Base-by-base conservation (phyloP, 2,329 filamentous ascomycete species). In the Phyllosticta capitalensis region DNA sequence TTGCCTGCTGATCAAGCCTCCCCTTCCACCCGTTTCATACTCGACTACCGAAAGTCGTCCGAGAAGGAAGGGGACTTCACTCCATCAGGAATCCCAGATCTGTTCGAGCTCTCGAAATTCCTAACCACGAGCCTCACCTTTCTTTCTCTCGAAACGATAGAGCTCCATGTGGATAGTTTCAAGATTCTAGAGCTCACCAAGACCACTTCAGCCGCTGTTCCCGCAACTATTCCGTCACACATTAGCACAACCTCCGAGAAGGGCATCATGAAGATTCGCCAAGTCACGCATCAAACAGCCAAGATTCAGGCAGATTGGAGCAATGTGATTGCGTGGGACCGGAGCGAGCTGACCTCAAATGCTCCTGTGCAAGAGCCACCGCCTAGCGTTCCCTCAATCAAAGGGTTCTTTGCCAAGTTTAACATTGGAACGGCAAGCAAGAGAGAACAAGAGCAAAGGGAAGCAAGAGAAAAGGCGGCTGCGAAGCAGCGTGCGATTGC, bases 41-140 rank as follows among this genome's bases (percentile, higher is more conserved):
- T 99, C 53, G 92, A 97, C 69, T 96, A 97, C 73, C 83, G 94
- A 68, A 96, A 95, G 70, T 83, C 83, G 28, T 92, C 89, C 19
- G 58, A 56, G 10, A 56, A 60, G 51, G 55, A 60, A 24, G 58
- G 54, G 9, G 55, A 57, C 7, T 38, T 51, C 9, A 61, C 59
- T 17, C 71, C 72, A 0, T 92, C 91, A 0, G 90, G 92, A 1
- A 76, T 97, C 54, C 94, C 95, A 2, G 90, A 90, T 62, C 77
- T 99, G 9, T 79, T 95, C 24, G 91, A 90, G 1, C 81, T 99
- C 58, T 87, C 89, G 68, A 92, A 96, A 72, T 99, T 99, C 66
- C 78, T 99, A 54, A 89, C 92, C 3, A 97, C 92, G 6, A 96
- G 92, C 76, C 78, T 99, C 71, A 97, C 94, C 0, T 99, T 99